These are phyloP conservation scores for Rosa chinensis DNA, from an alignment of 306 rosid genomes.

Conservation along the genomic window DNA sequence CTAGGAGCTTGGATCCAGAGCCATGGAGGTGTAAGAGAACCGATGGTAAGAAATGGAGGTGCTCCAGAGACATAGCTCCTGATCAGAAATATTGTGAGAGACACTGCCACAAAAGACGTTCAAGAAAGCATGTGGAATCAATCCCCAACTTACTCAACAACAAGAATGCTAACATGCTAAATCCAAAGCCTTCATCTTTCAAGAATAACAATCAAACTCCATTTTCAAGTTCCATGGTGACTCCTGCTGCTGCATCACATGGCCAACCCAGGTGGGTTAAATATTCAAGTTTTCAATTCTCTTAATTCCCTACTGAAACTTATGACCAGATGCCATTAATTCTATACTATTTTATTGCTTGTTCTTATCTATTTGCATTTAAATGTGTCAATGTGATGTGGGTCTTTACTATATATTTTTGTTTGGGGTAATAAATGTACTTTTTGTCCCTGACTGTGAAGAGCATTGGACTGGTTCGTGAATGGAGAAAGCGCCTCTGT, in stretches of 20 bases:
- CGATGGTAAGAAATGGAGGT: constrained; percentile 45
- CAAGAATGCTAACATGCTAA: constrained; percentile 17
- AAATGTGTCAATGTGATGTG: constrained; percentile 8
- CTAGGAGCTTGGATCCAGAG: constrained; percentile 31
- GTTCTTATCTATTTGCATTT: constrained; percentile 8
- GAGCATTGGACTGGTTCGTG: constrained; percentile 35
- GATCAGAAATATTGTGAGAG: constrained; percentile 37
- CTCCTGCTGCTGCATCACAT: constrained; percentile 19
- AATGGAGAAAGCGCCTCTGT: constrained; percentile 23
- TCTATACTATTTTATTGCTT: constrained; percentile 7
- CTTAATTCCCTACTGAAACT: not conserved
- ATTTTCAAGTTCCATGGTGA: constrained; percentile 11
- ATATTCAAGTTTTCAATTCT: not conserved
- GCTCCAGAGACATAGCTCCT: constrained; percentile 30
- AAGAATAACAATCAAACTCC: constrained; percentile 17
- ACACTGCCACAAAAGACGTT: constrained; percentile 39
- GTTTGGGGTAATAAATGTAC: constrained; percentile 14
- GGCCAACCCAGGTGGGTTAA: constrained; percentile 29
- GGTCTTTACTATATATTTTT: not conserved
- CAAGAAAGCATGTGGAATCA: constrained; percentile 47
- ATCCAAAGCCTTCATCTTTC: constrained; percentile 13
- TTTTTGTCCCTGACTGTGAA: constrained; percentile 23
- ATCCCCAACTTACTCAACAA: constrained; percentile 21
- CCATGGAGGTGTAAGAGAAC: constrained; percentile 43
- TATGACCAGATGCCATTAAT: constrained; percentile 9